A percentile compares a stretch with the other conserved stretches of the same genome.
Evolutionary conservation across 345 rosid genomes (phyloP).

Genomic region (Eucalyptus cloeziana): DNA sequence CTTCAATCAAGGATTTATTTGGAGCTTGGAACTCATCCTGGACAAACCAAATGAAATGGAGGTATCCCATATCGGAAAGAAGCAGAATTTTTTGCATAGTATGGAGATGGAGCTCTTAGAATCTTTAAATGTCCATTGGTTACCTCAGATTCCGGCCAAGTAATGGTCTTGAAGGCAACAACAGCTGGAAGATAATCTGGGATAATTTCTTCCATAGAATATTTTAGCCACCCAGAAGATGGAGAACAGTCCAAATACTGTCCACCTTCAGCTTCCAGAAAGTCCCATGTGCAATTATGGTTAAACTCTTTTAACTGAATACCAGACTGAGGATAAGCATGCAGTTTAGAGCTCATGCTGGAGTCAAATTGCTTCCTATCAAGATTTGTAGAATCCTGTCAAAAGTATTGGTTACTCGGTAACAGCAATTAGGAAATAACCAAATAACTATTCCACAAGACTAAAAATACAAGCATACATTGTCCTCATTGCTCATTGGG

Average conservation of each 20-base stretch:
- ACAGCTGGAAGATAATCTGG: slow-evolving; percentile 12
- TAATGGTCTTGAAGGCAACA: slow-evolving; percentile 1
- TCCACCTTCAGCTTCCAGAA: slow-evolving; percentile 14
- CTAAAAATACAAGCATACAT: slow-evolving; percentile 26
- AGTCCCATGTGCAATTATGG: slow-evolving; percentile 9
- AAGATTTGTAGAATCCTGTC: slow-evolving; percentile 17
- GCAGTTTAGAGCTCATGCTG: slow-evolving; percentile 4
- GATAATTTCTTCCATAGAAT: slow-evolving; percentile 2
- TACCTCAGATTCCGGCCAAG: slow-evolving; percentile 14
- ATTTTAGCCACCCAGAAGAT: slow-evolving; percentile 12
- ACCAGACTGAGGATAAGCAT: slow-evolving; percentile 12
- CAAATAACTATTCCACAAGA: background rate
- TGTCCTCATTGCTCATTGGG: slow-evolving; percentile 20
- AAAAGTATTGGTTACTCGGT: background rate
- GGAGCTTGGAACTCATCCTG: background rate
- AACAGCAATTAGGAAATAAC: background rate
- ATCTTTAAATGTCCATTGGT: background rate
- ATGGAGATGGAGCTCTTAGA: background rate
- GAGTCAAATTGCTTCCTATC: slow-evolving; percentile 2
- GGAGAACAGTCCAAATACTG: slow-evolving; percentile 8
- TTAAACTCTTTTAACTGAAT: slow-evolving; percentile 2
- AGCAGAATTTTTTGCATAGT: background rate
- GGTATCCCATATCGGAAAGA: background rate
- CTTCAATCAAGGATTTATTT: background rate
- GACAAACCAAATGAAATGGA: slow-evolving; percentile 11